Evolutionary conservation across 1,284 basidiomycete species (phyloP).

Genomic region (Ceratobasidium sp.): DNA sequence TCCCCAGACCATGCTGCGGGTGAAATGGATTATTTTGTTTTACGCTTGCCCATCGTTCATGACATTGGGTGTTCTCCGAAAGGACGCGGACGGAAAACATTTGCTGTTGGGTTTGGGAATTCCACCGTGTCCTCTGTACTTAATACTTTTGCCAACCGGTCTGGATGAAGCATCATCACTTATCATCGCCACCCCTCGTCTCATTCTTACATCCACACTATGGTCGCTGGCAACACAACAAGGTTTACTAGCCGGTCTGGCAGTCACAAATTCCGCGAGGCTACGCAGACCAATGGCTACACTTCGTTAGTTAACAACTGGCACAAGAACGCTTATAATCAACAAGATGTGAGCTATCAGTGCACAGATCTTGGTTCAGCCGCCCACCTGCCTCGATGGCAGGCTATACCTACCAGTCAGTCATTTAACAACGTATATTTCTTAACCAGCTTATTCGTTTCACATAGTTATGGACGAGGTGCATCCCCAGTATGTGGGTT

Average conservation of each 20-base stretch:
- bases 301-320: slow-evolving; percentile 17
- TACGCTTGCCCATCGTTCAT: too few species aligned
- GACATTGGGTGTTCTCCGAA: not conserved
- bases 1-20: too few species aligned
- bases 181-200: too few species aligned
- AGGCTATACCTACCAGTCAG: slow-evolving; percentile 26
- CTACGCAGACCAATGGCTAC: slow-evolving; percentile 27
- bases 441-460: too few species aligned
- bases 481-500: slow-evolving; percentile 10
- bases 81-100: not conserved
- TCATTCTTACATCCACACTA: too few species aligned
- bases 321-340: slow-evolving; percentile 17
- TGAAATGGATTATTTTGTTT: too few species aligned
- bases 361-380: not conserved
- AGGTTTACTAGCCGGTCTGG: slow-evolving; percentile 26
- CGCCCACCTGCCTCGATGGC: not conserved
- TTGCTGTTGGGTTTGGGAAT: not conserved
- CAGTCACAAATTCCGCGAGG: not conserved
- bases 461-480: slow-evolving; percentile 12
- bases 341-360: slow-evolving; percentile 10
- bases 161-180: not conserved
- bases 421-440: not conserved
- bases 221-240: not conserved
- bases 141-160: too few species aligned
- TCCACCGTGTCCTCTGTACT: too few species aligned